Evolutionary conservation across 2,329 filamentous ascomycete genomes (phyloP).

Genomic region (Hymenoscyphus infarciens): DNA sequence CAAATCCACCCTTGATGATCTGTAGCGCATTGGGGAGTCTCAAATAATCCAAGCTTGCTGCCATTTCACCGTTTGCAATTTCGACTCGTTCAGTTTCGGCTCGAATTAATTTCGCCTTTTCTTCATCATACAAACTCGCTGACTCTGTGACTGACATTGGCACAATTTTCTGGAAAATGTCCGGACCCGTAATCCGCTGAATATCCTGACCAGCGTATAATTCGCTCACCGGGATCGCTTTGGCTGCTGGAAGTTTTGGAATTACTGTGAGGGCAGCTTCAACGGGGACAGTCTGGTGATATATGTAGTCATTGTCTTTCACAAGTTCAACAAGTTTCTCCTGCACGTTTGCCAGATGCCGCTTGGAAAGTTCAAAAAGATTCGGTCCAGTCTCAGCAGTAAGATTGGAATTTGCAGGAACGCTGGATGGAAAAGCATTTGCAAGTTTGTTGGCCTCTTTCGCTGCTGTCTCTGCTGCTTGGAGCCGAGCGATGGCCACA

Average conservation of each 20-base stretch:
- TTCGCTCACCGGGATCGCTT: conserved; percentile 95
- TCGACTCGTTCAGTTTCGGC: conserved; percentile 94
- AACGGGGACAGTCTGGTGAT: conserved; percentile 85
- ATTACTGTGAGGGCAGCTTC: conserved; percentile 80
- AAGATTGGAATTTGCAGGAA: conserved; percentile 79
- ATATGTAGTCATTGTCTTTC: conserved; percentile 98
- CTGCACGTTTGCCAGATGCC: conserved; percentile 76
- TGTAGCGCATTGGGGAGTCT: conserved; percentile 86
- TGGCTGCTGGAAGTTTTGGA: conserved; percentile 88
- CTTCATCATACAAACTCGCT: conserved; percentile 94
- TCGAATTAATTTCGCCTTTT: conserved; percentile 92
- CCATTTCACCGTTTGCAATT: conserved; percentile 91
- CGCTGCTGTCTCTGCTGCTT: conserved; percentile 72
- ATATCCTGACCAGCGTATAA: conserved; percentile 97
- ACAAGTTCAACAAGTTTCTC: conserved; percentile 71
- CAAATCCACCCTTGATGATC: conserved; percentile 86
- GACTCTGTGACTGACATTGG: conserved; percentile 95
- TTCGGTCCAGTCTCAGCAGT: conserved; percentile 71
- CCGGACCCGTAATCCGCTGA: conserved; percentile 91
- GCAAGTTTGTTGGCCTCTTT: conserved; percentile 76
- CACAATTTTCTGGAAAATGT: conserved; percentile 95
- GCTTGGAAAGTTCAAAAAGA: conserved; percentile 77
- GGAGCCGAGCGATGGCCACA: conserved; percentile 75
- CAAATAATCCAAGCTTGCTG: conserved; percentile 87
- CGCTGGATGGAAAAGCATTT: conserved; percentile 73